Percentiles rank a stretch among this genome's conserved stretches.
Evolutionary conservation across 495 filamentous ascomycete genomes (phyloP).

Genomic region (Xylaria telfairii): DNA sequence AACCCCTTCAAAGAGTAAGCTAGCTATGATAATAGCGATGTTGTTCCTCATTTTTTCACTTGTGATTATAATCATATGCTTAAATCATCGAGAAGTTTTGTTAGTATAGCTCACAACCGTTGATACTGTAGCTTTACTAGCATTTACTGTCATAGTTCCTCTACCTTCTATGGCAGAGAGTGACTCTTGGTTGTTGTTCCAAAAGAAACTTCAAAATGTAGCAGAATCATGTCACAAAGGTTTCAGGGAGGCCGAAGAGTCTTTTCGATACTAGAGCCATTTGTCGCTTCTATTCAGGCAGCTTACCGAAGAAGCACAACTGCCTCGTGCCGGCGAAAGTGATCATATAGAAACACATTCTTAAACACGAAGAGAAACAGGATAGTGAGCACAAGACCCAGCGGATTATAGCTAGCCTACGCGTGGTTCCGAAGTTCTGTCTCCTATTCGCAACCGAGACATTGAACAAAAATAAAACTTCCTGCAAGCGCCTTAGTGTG

Average conservation of each 20-base stretch:
- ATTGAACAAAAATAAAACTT: background rate
- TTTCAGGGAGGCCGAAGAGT: background rate
- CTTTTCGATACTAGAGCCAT: background rate
- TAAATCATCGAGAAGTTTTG: background rate
- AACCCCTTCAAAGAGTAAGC: no score
- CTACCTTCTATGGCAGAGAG: no score
- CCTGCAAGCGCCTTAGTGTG: no score
- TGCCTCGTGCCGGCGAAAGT: background rate
- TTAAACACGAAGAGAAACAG: background rate
- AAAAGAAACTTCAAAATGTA: background rate
- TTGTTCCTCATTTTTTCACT: background rate
- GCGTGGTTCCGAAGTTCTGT: background rate
- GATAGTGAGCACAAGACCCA: background rate
- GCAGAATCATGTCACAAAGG: no score
- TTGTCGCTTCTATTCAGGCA: background rate
- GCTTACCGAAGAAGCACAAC: background rate
- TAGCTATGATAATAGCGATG: background rate
- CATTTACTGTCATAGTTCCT: background rate
- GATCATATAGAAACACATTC: background rate
- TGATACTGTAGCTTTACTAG: no score
- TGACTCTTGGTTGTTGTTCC: no score
- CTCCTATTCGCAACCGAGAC: background rate
- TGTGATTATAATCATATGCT: background rate
- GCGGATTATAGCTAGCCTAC: background rate
- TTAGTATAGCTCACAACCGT: background rate